These are phyloP conservation scores for Gloeophyllum trabeum DNA, from an alignment of 768 basidiomycete species.

Conservation along the genomic window DNA sequence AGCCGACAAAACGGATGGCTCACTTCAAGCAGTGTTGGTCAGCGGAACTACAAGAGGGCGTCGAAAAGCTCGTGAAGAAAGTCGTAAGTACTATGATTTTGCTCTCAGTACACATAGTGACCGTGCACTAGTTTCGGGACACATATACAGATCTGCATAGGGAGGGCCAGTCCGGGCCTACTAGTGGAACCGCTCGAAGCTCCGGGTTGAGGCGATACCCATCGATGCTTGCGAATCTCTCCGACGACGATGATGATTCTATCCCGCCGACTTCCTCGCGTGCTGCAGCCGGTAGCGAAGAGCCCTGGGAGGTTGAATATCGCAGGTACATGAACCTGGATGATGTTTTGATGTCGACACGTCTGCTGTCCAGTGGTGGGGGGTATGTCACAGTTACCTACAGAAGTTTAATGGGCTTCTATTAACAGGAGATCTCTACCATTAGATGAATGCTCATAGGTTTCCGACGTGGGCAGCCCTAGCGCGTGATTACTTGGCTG, in stretches of 20 bases:
- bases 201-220: background rate
- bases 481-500: constrained; percentile 16
- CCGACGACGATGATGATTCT: background rate
- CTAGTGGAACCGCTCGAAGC: background rate
- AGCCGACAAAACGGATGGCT: constrained; percentile 5
- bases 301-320: constrained; percentile 2
- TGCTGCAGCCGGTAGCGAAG: background rate
- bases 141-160: background rate
- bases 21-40: constrained; percentile 12
- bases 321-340: constrained; percentile 1
- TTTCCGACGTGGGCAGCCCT: constrained; percentile 18
- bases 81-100: constrained; percentile 9
- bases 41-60: constrained; percentile 1
- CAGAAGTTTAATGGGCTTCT: too few relatives aligned
- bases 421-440: too few relatives aligned
- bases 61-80: constrained; percentile 1
- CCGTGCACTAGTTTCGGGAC: background rate
- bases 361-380: constrained; percentile 13
- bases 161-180: background rate
- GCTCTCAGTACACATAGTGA: too few relatives aligned
- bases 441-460: constrained; percentile 9
- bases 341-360: constrained; percentile 2
- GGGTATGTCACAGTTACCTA: constrained; percentile 8
- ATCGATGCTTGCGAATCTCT: background rate
- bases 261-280: background rate